phyloP scores from a whole-genome alignment of 768 basidiomycete genomes.

The Dioszegia aurantiaca region DNA sequence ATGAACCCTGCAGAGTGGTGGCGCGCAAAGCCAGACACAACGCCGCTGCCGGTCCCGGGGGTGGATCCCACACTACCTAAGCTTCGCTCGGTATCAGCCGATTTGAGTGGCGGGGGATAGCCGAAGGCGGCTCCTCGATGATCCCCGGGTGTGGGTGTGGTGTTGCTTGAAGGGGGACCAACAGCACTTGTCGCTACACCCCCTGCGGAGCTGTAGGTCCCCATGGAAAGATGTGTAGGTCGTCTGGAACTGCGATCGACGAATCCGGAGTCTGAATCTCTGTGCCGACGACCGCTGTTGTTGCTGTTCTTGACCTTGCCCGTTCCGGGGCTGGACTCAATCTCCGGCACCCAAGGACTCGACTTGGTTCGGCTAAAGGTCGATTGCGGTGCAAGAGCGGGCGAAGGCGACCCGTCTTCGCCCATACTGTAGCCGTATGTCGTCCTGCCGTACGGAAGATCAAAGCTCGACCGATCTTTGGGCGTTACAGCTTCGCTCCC shows the following conservation, averaged over 20 bases:
- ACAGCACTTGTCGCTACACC: not conserved
- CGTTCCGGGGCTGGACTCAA: constrained; percentile 2
- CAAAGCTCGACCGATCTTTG: constrained; percentile 12
- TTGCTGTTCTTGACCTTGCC: not conserved
- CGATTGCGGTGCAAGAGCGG: not conserved
- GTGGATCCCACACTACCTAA: constrained; percentile 4
- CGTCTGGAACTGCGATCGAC: not conserved
- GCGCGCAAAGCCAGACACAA: not conserved
- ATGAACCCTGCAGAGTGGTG: constrained; percentile 6
- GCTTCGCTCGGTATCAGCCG: constrained; percentile 7
- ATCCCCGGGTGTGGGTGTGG: constrained; percentile 2
- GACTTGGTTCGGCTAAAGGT: constrained; percentile 4
- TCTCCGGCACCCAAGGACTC: constrained; percentile 5
- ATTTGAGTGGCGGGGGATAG: constrained; percentile 4
- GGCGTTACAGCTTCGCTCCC: constrained; percentile 7
- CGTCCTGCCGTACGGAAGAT: not conserved
- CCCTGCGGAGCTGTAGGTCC: constrained; percentile 2
- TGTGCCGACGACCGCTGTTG: not conserved
- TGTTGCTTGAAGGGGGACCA: constrained; percentile 1
- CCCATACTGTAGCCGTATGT: not conserved
- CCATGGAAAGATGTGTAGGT: constrained; percentile 10
- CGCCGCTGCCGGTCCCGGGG: not conserved
- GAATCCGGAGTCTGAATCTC: not conserved
- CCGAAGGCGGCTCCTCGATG: constrained; percentile 2
- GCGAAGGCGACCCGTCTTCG: not conserved